A percentile compares a stretch with the other conserved stretches of the same genome.
Evolutionary conservation across 2,329 filamentous ascomycete species (phyloP).

Genomic region (Paracoccidioides brasiliensis): DNA sequence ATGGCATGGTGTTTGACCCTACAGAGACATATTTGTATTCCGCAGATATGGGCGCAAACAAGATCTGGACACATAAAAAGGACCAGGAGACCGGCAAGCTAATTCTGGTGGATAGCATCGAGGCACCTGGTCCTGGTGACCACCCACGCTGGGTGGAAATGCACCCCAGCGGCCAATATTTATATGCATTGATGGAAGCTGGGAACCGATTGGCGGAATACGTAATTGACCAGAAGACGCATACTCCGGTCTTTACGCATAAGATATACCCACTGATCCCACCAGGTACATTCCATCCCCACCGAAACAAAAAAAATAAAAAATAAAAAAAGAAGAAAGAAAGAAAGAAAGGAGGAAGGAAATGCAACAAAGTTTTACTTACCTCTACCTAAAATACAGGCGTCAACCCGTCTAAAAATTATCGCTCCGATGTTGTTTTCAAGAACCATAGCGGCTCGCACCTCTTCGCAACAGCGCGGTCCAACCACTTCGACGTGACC

Average conservation of each 20-base stretch:
- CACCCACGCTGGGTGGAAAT: conserved; percentile 84
- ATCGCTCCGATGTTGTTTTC: conserved; percentile 74
- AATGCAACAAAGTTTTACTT: background rate
- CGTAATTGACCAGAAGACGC: conserved; percentile 59
- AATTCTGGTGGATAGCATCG: conserved; percentile 56
- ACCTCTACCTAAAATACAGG: conserved; percentile 6
- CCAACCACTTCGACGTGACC: conserved; percentile 61
- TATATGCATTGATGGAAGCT: conserved; percentile 84
- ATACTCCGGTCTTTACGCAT: conserved; percentile 65
- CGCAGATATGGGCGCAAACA: conserved; percentile 36
- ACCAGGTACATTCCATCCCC: conserved; percentile 17
- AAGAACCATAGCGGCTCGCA: conserved; percentile 56
- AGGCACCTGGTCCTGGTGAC: conserved; percentile 57
- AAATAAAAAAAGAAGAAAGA: background rate
- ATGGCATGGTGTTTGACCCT: conserved; percentile 37
- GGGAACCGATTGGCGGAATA: conserved; percentile 75
- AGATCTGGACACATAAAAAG: conserved; percentile 71
- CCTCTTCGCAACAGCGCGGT: conserved; percentile 72
- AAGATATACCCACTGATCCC: conserved; percentile 68
- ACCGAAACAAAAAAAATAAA: background rate
- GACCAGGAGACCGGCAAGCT: conserved; percentile 46
- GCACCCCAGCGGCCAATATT: conserved; percentile 61
- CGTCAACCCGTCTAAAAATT: conserved; percentile 41
- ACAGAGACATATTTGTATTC: conserved; percentile 36
- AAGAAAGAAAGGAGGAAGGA: background rate